Conservation (phyloP, 345 rosid species). For the Pistacia vera region DNA sequence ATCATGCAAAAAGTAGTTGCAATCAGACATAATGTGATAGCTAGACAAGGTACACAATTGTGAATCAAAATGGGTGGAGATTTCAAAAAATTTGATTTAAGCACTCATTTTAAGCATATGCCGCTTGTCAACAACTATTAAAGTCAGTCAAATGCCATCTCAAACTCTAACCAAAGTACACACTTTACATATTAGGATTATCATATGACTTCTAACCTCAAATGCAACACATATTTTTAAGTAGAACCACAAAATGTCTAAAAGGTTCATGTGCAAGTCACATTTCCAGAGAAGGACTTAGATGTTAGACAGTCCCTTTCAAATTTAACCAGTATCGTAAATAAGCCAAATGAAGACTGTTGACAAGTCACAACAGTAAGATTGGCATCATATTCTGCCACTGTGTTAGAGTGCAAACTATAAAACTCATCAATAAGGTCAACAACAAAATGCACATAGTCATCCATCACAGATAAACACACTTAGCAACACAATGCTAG, state of each 20-base stretch:
- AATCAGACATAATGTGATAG: background rate
- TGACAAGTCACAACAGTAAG: background rate
- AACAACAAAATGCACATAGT: background rate
- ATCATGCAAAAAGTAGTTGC: background rate
- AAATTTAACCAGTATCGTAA: background rate
- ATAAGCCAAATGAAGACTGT: background rate
- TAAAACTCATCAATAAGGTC: too few species aligned
- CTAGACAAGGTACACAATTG: background rate
- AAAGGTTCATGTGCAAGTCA: background rate
- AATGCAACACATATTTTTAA: background rate
- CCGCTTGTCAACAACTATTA: background rate
- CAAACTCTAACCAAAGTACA: too few species aligned
- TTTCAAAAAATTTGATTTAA: background rate
- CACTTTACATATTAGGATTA: background rate
- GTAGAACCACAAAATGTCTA: background rate
- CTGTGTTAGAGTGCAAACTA: background rate
- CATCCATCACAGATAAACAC: background rate
- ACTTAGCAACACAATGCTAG: conserved; percentile 6
- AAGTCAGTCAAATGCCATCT: background rate
- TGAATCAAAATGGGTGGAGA: background rate
- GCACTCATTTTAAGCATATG: background rate
- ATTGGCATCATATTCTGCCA: background rate
- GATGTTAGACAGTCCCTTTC: background rate
- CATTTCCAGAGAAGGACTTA: background rate
- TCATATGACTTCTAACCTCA: background rate